Evolutionary conservation across 2,329 filamentous ascomycete species (phyloP).

Genomic region (Zymoseptoria ardabiliae): DNA sequence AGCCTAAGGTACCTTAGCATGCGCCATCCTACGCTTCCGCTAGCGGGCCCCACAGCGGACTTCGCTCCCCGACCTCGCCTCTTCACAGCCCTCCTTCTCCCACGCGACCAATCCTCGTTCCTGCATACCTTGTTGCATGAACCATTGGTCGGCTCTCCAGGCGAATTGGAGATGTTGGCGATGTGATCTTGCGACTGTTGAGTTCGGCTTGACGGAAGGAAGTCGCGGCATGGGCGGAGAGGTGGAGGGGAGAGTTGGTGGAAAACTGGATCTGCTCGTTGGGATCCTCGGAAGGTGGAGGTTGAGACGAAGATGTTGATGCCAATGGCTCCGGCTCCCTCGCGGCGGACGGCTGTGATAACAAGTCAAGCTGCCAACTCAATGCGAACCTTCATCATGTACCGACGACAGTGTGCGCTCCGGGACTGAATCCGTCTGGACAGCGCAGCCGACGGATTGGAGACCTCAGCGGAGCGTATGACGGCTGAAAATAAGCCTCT

Average conservation of each 20-base stretch:
- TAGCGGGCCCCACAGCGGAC: background rate
- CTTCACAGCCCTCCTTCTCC: background rate
- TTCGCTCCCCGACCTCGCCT: too few species aligned
- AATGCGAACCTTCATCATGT: background rate
- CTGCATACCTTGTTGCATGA: background rate
- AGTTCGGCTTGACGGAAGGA: background rate
- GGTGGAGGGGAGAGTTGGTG: background rate
- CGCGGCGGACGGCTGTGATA: background rate
- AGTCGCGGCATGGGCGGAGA: too few species aligned
- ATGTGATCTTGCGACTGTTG: background rate
- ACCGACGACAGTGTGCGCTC: background rate
- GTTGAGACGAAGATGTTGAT: background rate
- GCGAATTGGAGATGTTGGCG: background rate
- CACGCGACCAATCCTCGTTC: background rate
- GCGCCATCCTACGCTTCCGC: background rate
- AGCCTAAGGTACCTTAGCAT: too few species aligned
- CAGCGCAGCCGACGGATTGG: background rate
- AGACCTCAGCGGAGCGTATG: background rate
- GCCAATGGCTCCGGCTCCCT: background rate
- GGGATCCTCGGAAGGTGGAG: too few species aligned
- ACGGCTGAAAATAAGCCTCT: too few species aligned
- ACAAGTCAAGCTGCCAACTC: background rate
- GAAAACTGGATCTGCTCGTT: too few species aligned
- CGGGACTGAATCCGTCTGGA: background rate
- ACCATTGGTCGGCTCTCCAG: background rate